These are phyloP conservation scores for Sporothrix globosa DNA, from an alignment of 2,329 filamentous ascomycete genomes.

Conservation along the genomic window DNA sequence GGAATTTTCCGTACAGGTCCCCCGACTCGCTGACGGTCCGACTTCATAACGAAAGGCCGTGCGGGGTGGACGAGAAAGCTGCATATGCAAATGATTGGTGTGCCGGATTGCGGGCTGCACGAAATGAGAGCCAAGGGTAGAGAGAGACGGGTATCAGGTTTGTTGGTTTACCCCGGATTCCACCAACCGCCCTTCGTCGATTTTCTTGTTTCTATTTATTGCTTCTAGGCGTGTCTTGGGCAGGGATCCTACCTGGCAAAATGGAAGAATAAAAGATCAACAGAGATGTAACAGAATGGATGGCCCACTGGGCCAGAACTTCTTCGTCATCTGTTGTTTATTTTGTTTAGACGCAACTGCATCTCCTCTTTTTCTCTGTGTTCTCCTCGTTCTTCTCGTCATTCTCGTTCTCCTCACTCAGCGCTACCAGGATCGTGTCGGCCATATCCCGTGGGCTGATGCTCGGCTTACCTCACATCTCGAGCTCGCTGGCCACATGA, in stretches of 20 bases:
- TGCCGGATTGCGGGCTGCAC: background rate
- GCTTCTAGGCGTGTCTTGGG: background rate
- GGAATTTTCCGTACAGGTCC: background rate
- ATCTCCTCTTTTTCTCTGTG: background rate
- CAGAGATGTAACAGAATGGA: background rate
- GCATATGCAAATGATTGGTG: background rate
- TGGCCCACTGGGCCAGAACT: no score
- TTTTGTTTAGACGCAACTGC: background rate
- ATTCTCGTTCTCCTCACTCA: no score
- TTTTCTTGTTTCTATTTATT: background rate
- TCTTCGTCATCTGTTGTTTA: background rate
- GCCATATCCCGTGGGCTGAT: no score
- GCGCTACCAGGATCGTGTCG: no score
- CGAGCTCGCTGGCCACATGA: no score
- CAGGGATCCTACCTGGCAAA: background rate
- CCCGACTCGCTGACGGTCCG: background rate
- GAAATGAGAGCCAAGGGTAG: background rate
- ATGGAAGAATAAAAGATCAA: background rate
- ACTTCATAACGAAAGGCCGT: background rate
- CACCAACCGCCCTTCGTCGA: constrained; percentile 3
- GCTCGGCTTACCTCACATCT: no score
- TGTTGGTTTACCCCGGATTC: constrained; percentile 22
- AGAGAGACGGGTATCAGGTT: background rate
- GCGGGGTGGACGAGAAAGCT: background rate
- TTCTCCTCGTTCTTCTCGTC: background rate